Base-by-base conservation (phyloP, 345 rosid genomes). In the Acer negundo region DNA sequence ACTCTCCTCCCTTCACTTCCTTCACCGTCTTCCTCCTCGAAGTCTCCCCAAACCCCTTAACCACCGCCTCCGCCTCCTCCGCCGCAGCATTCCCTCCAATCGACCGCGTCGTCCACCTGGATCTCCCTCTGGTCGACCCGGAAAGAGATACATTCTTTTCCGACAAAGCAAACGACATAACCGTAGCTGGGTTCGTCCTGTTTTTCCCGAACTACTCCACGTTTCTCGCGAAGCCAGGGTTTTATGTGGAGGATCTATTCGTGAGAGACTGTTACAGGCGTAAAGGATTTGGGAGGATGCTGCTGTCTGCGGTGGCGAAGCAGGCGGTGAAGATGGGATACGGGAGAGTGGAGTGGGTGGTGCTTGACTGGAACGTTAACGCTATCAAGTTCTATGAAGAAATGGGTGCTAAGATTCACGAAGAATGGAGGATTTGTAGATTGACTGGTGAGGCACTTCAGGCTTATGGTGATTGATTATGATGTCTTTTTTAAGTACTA, bases 291-390 rank as follows among this genome's bases (percentile, higher is more conserved):
- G 99, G 98, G 82, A 82, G 74, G 73, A 84, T 95, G 93, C 75
- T 95, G 73, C 75, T 95, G 49, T 75, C 90, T 0, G 97, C 95
- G 9, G 99, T 95, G 80, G 97, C 98, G 11, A 85, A 74, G 42
- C 98, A 93, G 79, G 97, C 98, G 7, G 97, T 87, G 87, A 89
- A 89, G 77, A 92, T 93, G 97, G 95, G 88, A 62, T 93, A 92
- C 62, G 98, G 94, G n/a, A 91, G 97, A 75, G 98, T 95, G 3
- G 97, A 91, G 71, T 93, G 98, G 98, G 83, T 87, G 58, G 99
- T 94, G 74, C 91, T 92, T 77, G 98, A 92, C 75, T 94, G 97
- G 99, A 96, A 96, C 40, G 38, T 35, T 4, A 91, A 92, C 81
- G 98, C 97, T 3, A 91, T 95, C 3, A 86, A 82, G 77, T 95